Conservation (phyloP, 257 asterid species). For the Gardenia jasminoides region DNA sequence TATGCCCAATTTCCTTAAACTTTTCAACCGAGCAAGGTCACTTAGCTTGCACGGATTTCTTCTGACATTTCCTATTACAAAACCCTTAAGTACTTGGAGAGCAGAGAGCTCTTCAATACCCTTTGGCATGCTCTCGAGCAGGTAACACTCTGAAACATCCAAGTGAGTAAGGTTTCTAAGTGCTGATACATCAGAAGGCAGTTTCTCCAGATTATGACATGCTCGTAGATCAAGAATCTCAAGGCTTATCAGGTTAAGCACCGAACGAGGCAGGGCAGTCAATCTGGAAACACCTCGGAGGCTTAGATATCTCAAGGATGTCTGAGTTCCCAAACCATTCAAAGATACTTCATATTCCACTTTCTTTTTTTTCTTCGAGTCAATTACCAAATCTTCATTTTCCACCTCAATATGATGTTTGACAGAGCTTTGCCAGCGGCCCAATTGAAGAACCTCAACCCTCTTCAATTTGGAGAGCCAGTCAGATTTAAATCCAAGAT, state of each 20-base stretch:
- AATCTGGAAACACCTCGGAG: slow-evolving; percentile 17
- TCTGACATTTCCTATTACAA: not conserved
- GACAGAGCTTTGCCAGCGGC: slow-evolving; percentile 6
- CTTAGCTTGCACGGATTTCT: slow-evolving; percentile 2
- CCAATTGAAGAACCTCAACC: slow-evolving; percentile 11
- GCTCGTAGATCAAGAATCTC: slow-evolving; percentile 18
- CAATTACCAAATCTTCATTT: slow-evolving; percentile 4
- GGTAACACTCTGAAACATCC: slow-evolving; percentile 14
- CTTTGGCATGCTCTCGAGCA: slow-evolving; percentile 13
- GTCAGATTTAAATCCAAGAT: not conserved
- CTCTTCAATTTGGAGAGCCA: not conserved
- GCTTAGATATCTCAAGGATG: not conserved
- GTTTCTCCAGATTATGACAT: slow-evolving; percentile 6
- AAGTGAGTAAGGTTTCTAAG: slow-evolving; percentile 10
- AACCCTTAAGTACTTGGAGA: slow-evolving; percentile 15
- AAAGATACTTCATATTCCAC: slow-evolving; percentile 4
- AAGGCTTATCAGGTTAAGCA: slow-evolving; percentile 11
- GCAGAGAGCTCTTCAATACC: slow-evolving; percentile 13
- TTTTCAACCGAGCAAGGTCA: not conserved
- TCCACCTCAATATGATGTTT: slow-evolving; percentile 17
- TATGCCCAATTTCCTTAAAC: slow-evolving; percentile 1
- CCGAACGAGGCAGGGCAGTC: not conserved
- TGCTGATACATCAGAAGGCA: slow-evolving; percentile 10
- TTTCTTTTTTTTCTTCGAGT: not conserved
- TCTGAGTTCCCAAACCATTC: slow-evolving; percentile 6